A percentile compares a stretch with the other conserved stretches of the same genome.
These are phyloP conservation scores for Omphalea diandra DNA, from an alignment of 441 rosid species.

Conservation along the genomic window DNA sequence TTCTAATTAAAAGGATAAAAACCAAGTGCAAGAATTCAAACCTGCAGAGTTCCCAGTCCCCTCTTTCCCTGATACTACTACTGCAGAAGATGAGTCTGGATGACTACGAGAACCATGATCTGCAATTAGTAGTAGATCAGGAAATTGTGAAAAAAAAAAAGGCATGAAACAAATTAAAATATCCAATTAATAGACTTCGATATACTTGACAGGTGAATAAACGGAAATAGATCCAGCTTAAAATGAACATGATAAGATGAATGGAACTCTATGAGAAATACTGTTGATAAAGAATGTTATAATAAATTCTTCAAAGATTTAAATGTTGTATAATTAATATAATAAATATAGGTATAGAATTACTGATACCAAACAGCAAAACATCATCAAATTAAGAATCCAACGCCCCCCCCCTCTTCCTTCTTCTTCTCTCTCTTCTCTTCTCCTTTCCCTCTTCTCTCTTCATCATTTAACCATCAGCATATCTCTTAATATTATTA, in stretches of 20 bases:
- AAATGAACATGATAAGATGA: not conserved
- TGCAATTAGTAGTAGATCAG: slow-evolving; percentile 36
- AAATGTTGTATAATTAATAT: not conserved
- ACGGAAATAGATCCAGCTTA: not conserved
- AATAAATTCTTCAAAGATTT: not conserved
- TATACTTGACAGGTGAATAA: not conserved
- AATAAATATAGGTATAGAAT: not conserved
- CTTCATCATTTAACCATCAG: not conserved
- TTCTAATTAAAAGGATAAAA: not conserved
- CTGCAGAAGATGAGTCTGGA: slow-evolving; percentile 62
- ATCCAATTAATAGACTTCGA: not conserved
- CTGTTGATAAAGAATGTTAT: not conserved
- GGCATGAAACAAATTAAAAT: not conserved
- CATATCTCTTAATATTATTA: not conserved
- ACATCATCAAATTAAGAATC: not conserved
- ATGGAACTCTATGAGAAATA: not conserved
- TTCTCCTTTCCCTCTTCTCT: too few relatives aligned
- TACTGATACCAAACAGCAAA: not conserved
- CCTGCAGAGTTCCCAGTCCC: slow-evolving; percentile 44
- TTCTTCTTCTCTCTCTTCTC: too few relatives aligned
- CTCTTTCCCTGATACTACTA: slow-evolving; percentile 42
- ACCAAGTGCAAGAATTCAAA: slow-evolving; percentile 31
- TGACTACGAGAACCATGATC: slow-evolving; percentile 50
- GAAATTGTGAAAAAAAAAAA: slow-evolving; percentile 13
- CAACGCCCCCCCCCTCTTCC: too few relatives aligned